Evolutionary conservation across 1,284 basidiomycete species (phyloP), one percentile per base, ranked within the genome.

Genomic region (Microbotryomycetes sp.): DNA sequence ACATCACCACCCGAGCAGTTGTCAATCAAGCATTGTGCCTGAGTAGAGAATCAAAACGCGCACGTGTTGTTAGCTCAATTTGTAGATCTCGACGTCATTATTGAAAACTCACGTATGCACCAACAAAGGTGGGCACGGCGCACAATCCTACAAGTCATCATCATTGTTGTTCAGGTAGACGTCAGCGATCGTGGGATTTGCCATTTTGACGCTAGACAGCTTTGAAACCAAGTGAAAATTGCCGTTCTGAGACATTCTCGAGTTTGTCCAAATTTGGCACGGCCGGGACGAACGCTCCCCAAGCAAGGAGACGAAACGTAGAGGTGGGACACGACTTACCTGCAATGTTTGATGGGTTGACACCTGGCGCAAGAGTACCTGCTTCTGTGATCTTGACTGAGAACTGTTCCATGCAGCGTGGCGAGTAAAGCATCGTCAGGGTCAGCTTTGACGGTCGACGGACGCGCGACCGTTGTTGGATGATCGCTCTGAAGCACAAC

Each of bases 361-460:
- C 53, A 19, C 58, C 58, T 2, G 64, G 64, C 1, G 61, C 64
- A 50, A 66, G 61, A 6, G 49, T 31, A 23, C 31, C 31, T 3
- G 53, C 61, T 36, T 66, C 61, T 14, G 48, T 32, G 45, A 63
- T 46, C 59, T 66, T 66, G 45, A 54, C 54, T 5, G 64, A 54
- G 49, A 63, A 63, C 36, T 42, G 36, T 42, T n/a, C n/a, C n/a
- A n/a, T n/a, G n/a, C n/a, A n/a, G n/a, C n/a, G n/a, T n/a, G n/a
- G n/a, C n/a, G n/a, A 42, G 36, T 19, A 19, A 42, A 42, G 19
- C 36, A 19, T 9, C 36, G 36, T 42, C 36, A 42, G 36, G 12
- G 36, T 12, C 9, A 9, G 36, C 36, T 9, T 19, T n/a, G n/a
- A 42, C 9, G 19, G 36, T 42, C 19, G 36, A 19, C 12, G 9